phyloP scores from a whole-genome alignment of 2,329 filamentous ascomycete species.

The Fonsecaea multimorphosa region DNA sequence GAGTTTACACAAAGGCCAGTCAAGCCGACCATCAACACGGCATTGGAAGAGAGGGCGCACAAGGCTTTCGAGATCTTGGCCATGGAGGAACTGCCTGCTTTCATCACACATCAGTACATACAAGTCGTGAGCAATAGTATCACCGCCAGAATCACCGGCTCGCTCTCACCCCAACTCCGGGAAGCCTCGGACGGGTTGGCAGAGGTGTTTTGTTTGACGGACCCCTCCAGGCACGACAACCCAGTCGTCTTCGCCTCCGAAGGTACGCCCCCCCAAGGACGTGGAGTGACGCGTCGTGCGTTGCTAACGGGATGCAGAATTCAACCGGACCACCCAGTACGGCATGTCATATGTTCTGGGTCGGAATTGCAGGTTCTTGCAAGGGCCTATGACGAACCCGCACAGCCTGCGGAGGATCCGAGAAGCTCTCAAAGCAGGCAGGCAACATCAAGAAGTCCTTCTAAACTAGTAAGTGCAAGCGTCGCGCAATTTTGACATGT shows the following conservation, averaged over 20 bases:
- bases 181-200: slow-evolving; percentile 76
- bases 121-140: slow-evolving; percentile 74
- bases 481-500: background rate
- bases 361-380: slow-evolving; percentile 78
- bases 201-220: slow-evolving; percentile 77
- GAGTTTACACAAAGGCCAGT: slow-evolving; percentile 62
- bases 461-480: slow-evolving; percentile 68
- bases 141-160: slow-evolving; percentile 70
- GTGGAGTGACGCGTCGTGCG: background rate
- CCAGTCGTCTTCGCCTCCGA: slow-evolving; percentile 79
- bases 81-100: slow-evolving; percentile 72
- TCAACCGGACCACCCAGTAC: slow-evolving; percentile 76
- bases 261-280: slow-evolving; percentile 53
- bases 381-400: slow-evolving; percentile 73
- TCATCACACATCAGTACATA: slow-evolving; percentile 71
- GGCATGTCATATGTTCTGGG: slow-evolving; percentile 75
- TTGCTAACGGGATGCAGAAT: slow-evolving; percentile 58
- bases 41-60: slow-evolving; percentile 67
- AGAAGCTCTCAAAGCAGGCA: slow-evolving; percentile 66
- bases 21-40: slow-evolving; percentile 61
- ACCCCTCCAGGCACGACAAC: slow-evolving; percentile 74
- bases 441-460: slow-evolving; percentile 75
- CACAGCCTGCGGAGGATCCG: slow-evolving; percentile 67
- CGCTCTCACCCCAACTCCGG: slow-evolving; percentile 66
- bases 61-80: slow-evolving; percentile 69